A percentile compares a stretch with the other conserved stretches of the same genome.
Conservation (phyloP, 2,329 filamentous ascomycete genomes). For the Biscogniauxia sp. region DNA sequence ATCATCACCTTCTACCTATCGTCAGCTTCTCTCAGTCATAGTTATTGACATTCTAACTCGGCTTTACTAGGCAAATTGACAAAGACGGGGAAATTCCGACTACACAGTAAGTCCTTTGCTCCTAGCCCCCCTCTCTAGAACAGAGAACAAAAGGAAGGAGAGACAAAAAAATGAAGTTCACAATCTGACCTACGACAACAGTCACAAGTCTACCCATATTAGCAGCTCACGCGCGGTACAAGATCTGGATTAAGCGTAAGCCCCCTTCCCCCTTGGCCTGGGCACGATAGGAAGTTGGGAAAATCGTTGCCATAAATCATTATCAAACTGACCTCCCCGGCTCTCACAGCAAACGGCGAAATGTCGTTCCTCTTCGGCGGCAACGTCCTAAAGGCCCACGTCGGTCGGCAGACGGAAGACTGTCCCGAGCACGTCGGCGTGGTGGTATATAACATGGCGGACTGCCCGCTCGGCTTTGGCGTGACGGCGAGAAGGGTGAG, state of each 20-base stretch:
- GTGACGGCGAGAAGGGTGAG: conserved; percentile 60
- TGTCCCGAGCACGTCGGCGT: conserved; percentile 91
- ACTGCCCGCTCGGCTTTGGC: conserved; percentile 90
- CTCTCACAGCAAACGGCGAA: conserved; percentile 67
- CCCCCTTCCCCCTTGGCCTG: neutral
- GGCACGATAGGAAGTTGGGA: no score
- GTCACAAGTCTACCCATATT: conserved; percentile 59
- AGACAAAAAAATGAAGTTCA: neutral
- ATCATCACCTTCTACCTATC: neutral
- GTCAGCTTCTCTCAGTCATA: neutral
- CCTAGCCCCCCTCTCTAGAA: neutral
- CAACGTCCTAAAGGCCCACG: conserved; percentile 68
- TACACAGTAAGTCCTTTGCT: conserved; percentile 58
- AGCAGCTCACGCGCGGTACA: conserved; percentile 87
- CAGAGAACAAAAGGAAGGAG: neutral
- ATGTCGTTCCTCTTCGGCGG: conserved; percentile 97
- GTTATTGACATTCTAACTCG: neutral
- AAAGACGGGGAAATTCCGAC: conserved; percentile 90
- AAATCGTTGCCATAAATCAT: no score
- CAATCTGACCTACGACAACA: conserved; percentile 68
- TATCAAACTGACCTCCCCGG: no score
- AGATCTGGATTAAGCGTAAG: conserved; percentile 85
- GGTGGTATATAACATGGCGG: conserved; percentile 87
- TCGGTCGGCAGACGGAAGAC: conserved; percentile 51
- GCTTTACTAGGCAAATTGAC: conserved; percentile 77